Percentiles rank a stretch among this genome's conserved stretches.
Evolutionary conservation across 495 filamentous ascomycete genomes (phyloP).

Genomic region (Platismatia glauca): DNA sequence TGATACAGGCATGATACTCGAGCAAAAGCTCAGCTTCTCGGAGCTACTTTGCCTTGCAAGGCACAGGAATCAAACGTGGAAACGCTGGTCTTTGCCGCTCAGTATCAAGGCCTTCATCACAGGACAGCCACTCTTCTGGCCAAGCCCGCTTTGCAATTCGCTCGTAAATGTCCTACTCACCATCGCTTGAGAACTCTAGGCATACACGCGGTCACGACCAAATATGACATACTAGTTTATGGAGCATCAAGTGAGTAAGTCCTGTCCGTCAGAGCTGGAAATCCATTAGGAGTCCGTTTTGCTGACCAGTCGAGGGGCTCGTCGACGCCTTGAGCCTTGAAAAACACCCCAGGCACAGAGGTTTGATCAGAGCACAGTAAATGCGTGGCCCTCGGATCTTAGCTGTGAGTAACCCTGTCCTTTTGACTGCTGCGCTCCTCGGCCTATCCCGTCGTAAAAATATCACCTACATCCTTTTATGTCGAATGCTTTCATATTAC

Average conservation of each 20-base stretch:
- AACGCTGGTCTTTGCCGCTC: background rate
- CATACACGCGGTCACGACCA: background rate
- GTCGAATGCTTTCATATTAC: background rate
- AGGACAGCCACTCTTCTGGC: background rate
- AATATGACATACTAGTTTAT: conserved; percentile 2
- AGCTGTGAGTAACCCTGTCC: conserved; percentile 11
- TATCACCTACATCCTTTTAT: background rate
- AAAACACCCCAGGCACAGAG: conserved; percentile 12
- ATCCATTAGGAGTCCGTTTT: background rate
- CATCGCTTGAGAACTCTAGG: background rate
- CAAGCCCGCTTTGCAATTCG: background rate
- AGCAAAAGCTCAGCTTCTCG: background rate
- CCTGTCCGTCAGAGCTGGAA: background rate
- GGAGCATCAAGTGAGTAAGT: background rate
- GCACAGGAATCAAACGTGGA: background rate
- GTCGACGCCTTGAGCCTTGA: conserved; percentile 7
- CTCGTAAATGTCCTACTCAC: background rate
- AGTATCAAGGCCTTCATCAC: background rate
- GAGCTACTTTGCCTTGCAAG: background rate
- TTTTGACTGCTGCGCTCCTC: conserved; percentile 3
- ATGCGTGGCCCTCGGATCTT: background rate
- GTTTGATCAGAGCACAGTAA: conserved; percentile 9
- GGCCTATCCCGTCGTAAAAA: conserved; percentile 12
- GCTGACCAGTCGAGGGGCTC: background rate
- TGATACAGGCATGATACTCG: background rate